phyloP scores from a whole-genome alignment of 2,329 filamentous ascomycete species.

The Penicillium sp. region DNA sequence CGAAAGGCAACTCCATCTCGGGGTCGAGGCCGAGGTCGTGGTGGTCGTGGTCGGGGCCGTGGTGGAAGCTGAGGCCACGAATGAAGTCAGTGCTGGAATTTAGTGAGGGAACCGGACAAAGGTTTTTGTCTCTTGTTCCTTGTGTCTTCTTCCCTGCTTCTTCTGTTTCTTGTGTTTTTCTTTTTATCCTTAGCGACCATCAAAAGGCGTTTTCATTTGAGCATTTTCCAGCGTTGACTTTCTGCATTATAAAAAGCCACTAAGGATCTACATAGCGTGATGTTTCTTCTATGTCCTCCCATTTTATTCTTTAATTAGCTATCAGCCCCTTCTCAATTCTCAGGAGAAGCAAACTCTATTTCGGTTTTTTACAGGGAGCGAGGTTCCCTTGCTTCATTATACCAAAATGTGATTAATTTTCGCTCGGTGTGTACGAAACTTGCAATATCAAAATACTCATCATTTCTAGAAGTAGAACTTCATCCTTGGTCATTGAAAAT shows the following conservation, averaged over 20 bases:
- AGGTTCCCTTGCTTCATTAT: neutral
- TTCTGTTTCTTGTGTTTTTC: neutral
- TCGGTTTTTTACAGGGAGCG: neutral
- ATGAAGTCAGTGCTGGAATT: neutral
- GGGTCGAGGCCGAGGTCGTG: conserved; percentile 2
- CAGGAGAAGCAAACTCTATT: neutral
- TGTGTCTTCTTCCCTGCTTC: too few species aligned
- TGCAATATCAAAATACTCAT: neutral
- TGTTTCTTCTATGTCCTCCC: neutral
- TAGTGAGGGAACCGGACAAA: too few species aligned
- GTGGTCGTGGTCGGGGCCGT: neutral
- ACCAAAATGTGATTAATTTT: neutral
- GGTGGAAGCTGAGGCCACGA: neutral
- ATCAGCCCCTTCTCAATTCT: neutral
- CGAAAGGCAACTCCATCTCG: neutral
- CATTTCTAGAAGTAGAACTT: neutral
- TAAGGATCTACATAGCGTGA: neutral
- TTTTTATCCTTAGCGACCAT: neutral
- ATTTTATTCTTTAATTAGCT: neutral
- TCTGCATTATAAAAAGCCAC: neutral
- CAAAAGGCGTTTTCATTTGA: neutral
- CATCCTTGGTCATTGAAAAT: neutral
- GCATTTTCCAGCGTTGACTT: neutral
- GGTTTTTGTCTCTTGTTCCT: neutral
- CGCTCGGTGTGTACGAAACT: neutral